Evolutionary conservation across 805 yeast species (phyloP).

Genomic region (Candida methanosorbosa): DNA sequence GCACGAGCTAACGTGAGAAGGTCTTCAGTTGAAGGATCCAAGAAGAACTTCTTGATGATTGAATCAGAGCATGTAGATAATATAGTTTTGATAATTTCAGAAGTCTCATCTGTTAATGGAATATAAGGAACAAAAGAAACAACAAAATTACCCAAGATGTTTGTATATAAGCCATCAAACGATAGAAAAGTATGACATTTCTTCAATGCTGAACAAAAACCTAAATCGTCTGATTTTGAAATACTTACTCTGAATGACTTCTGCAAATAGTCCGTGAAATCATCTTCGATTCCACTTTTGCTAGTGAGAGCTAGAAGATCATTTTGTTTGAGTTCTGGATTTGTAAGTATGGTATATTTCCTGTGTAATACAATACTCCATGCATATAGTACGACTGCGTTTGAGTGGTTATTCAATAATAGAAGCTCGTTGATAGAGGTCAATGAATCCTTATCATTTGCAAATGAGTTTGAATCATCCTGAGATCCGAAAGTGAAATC

Average conservation of each 20-base stretch:
- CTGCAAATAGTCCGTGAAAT: conserved; percentile 11
- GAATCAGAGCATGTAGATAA: conserved; percentile 36
- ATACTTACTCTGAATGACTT: conserved; percentile 27
- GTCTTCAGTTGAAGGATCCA: conserved; percentile 32
- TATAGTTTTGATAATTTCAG: conserved; percentile 33
- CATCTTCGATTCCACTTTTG: too few relatives aligned
- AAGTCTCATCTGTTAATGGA: conserved; percentile 34
- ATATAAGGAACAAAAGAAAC: conserved; percentile 40
- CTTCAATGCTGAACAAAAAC: conserved; percentile 38
- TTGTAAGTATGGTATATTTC: conserved; percentile 32
- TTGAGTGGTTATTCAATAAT: conserved; percentile 8
- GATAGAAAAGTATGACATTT: conserved; percentile 32
- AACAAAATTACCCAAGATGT: conserved; percentile 37
- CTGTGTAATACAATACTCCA: conserved; percentile 60
- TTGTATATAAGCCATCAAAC: conserved; percentile 43
- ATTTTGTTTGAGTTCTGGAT: conserved; percentile 15
- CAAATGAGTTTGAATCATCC: conserved; percentile 27
- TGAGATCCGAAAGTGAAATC: conserved; percentile 38
- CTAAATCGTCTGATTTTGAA: conserved; percentile 26
- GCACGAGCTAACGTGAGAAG: conserved; percentile 50
- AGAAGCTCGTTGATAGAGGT: conserved; percentile 32
- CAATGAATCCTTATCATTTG: conserved; percentile 31
- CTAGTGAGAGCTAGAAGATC: too few relatives aligned
- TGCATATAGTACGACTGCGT: conserved; percentile 45
- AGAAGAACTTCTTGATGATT: conserved; percentile 36